Evolutionary conservation across 345 rosid species (phyloP), one percentile per base, ranked within the genome.

Genomic region (Arabis hirsuta): DNA sequence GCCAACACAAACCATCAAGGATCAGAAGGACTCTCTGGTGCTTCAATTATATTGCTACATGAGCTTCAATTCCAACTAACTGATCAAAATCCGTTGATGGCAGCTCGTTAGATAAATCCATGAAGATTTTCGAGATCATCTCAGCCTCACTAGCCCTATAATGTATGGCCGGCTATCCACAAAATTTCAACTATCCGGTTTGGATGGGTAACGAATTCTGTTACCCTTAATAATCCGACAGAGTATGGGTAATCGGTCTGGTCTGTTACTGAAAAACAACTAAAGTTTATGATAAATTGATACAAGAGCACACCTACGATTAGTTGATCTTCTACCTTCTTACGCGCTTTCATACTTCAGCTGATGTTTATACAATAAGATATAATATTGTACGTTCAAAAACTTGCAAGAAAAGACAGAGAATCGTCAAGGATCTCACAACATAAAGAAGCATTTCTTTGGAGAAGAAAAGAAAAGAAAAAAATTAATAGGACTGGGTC

Each of bases 21-120:
- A 67, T 39, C 61, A 53, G 41, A 26, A 66, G 61, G 3, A 67
- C 71, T 53, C 71, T 27, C 41, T 67, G 71, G 14, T 67, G 29
- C 16, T 6, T 54, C 6, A 67, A 16, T 16, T 16, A 16, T 16
- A 38, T 22, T 8, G 1, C 34, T 12, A 65, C 70, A 24, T 65
- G 70, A 38, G 70, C 6, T 52, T 65, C 70, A 9, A 65, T n/a
- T 24, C 70, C 58, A 38, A 51, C 59, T 14, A 65, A 24, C 14
- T 24, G 47, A 24, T 65, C 26, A 52, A 65, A 65, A 4, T 65
- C 59, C 4, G 39, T 4, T 4, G 70, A 65, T 22, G 69, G 69
- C 2, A 65, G 12, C 69, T 50, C 69, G 57, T 65, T 51, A 1
- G 24, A 13, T 38, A 65, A 38, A 27, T 65, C 70, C 26, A 4